Percentiles rank a stretch among this genome's conserved stretches.
Evolutionary conservation across 2,329 filamentous ascomycete species (phyloP).

Genomic region (Microsporum canis): DNA sequence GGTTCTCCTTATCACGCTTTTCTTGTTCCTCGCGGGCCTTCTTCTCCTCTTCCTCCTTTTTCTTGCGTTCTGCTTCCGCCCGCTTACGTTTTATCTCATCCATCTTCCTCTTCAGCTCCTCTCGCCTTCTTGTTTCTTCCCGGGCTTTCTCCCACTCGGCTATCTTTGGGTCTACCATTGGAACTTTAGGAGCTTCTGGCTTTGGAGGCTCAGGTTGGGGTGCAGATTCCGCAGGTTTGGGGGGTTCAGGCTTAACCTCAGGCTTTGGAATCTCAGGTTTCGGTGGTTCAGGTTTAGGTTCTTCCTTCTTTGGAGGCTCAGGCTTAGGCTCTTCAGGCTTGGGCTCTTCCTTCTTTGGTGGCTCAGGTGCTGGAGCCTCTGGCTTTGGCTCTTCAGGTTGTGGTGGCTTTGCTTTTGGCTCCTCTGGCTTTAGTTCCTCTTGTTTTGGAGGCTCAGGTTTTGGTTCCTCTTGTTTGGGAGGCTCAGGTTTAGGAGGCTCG

Average conservation of each 20-base stretch:
- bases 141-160: conserved; percentile 20
- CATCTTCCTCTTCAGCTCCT: conserved; percentile 26
- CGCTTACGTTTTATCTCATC: conserved; percentile 28
- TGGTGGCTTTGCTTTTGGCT: conserved; percentile 2
- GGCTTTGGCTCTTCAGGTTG: not conserved
- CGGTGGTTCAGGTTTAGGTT: not conserved
- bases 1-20: conserved; percentile 30
- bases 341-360: conserved; percentile 6
- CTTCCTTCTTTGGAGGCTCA: not conserved
- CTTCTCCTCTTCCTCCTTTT: conserved; percentile 29
- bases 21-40: conserved; percentile 32
- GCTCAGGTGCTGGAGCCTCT: not conserved
- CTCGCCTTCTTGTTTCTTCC: conserved; percentile 28
- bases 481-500: conserved; percentile 1
- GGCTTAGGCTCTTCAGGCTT: not conserved
- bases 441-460: conserved; percentile 4
- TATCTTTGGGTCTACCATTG: conserved; percentile 7
- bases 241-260: not conserved
- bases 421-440: not conserved
- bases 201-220: not conserved
- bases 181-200: not conserved
- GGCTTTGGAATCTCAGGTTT: not conserved
- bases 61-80: conserved; percentile 29
- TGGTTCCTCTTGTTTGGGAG: not conserved
- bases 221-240: not conserved